Evolutionary conservation across 1,139 yeast species (phyloP), one percentile per base, ranked within the genome.

Genomic region (Pneumocystis wakefieldiae): DNA sequence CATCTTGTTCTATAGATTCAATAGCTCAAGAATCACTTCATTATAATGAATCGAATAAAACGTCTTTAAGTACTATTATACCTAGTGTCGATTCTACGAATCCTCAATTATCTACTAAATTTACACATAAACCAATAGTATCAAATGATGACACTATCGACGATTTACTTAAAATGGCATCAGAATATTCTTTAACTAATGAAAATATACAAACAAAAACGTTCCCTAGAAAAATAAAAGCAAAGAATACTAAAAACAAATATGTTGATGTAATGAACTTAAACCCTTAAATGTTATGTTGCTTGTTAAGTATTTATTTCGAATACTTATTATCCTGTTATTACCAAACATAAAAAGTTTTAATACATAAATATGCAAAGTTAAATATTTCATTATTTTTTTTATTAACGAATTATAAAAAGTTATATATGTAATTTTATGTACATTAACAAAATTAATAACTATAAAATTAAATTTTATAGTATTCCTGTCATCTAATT

Each of bases 1-100:
- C 81, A 87, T 24, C 32, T 48, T 7, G 4, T 48, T 48, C 55
- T 12, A 24, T 15, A 48, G n/a, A 48, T 24, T 24, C 7, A 14
- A 24, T 48, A 12, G 14, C n/a, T 12, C 3, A 48, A 48, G n/a
- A 48, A 48, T 48, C n/a, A 12, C 53, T 8, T 8, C 4, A 24
- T 19, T 48, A 24, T 48, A 29, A 48, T 19, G 32, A 48, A 48
- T 19, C n/a, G 3, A 48, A 48, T 48, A 24, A 48, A 24, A 12
- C 24, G 3, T n/a, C 17, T 6, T 48, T 32, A 10, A 19, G 6
- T 48, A 24, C 29, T 48, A 24, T 15, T 48, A 48, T 24, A 12
- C 28, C 55, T 24, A 5, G 19, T 7, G 10, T 14, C 7, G 32
- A 48, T 48, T 48, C 32, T 10, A 24, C 6, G 28, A 8, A 24